Percentiles rank a stretch among this genome's conserved stretches.
Conservation (phyloP, 495 filamentous ascomycete species). For the Lophiostoma macrostomum region DNA sequence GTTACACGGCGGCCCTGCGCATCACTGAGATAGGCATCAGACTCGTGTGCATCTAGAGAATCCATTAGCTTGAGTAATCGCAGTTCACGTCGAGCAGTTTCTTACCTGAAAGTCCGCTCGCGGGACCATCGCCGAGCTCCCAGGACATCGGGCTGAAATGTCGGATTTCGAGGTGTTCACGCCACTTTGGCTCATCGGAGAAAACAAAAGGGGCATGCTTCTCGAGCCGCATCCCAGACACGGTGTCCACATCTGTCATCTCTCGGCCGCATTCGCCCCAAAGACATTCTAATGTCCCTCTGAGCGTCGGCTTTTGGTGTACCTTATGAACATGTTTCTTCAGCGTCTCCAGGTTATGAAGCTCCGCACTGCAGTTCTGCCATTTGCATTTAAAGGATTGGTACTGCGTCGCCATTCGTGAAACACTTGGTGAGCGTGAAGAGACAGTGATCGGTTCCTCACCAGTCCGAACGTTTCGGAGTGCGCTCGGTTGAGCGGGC, state of each 20-base stretch:
- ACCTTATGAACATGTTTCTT: constrained; percentile 63
- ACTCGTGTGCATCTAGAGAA: constrained; percentile 32
- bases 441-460: constrained; percentile 11
- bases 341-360: constrained; percentile 72
- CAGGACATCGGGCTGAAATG: constrained; percentile 62
- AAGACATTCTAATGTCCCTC: constrained; percentile 40
- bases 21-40: constrained; percentile 42
- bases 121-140: constrained; percentile 65
- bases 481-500: constrained; percentile 22
- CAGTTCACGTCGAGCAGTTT: not conserved
- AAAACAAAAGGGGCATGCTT: constrained; percentile 33
- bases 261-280: constrained; percentile 48
- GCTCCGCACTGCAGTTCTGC: constrained; percentile 62
- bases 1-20: constrained; percentile 39
- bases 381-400: constrained; percentile 60
- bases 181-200: constrained; percentile 47
- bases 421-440: constrained; percentile 26
- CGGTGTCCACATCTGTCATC: constrained; percentile 28
- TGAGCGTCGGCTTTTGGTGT: constrained; percentile 41
- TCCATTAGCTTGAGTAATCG: not conserved
- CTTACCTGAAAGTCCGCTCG: constrained; percentile 43
- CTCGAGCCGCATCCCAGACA: constrained; percentile 27
- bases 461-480: constrained; percentile 19
- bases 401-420: constrained; percentile 33
- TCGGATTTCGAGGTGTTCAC: constrained; percentile 55